phyloP scores from a whole-genome alignment of 2,329 filamentous ascomycete genomes.

The Stenocarpella maydis region DNA sequence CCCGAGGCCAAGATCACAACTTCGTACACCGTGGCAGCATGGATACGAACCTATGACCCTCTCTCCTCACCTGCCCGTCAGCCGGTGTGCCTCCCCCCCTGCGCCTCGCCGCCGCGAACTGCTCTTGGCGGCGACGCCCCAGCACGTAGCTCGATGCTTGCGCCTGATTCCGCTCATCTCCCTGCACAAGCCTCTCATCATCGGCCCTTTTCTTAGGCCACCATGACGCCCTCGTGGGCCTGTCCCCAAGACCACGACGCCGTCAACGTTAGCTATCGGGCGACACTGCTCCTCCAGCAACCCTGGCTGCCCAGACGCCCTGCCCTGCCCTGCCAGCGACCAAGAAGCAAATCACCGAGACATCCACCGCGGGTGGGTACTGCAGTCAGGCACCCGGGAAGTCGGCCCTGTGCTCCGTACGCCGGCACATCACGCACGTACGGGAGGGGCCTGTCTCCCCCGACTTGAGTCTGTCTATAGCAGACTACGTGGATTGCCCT shows the following conservation, averaged over 20 bases:
- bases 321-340: constrained; percentile 2
- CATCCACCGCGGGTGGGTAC: constrained; percentile 7
- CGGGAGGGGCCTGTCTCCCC: not conserved
- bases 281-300: too few relatives aligned
- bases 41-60: constrained; percentile 4
- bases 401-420: too few relatives aligned
- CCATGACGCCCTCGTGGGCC: constrained; percentile 16
- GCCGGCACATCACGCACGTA: not conserved
- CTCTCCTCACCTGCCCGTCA: not conserved
- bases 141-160: not conserved
- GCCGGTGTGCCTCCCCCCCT: too few relatives aligned
- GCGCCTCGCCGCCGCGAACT: not conserved
- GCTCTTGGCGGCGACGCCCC: constrained; percentile 7
- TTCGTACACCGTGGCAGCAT: too few relatives aligned
- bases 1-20: constrained; percentile 11
- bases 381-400: not conserved
- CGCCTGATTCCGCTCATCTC: not conserved
- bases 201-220: constrained; percentile 17
- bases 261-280: too few relatives aligned
- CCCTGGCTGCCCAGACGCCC: too few relatives aligned
- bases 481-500: too few relatives aligned
- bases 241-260: too few relatives aligned
- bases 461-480: not conserved
- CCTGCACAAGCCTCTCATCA: constrained; percentile 1
- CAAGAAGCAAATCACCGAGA: constrained; percentile 24